Base-by-base conservation (phyloP, 1,139 yeast genomes). In the Hanseniaspora uvarum region DNA sequence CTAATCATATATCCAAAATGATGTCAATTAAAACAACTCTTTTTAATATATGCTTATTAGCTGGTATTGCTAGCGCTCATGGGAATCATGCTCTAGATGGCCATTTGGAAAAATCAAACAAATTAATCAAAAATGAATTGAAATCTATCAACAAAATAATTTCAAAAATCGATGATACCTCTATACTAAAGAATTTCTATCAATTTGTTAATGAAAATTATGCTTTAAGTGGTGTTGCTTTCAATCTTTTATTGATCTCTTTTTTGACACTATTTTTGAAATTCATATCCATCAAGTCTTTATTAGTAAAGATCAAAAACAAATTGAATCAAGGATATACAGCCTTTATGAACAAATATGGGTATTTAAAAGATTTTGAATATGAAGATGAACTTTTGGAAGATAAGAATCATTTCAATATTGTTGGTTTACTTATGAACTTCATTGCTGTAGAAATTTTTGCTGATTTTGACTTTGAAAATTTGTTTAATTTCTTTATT, bases 381-480 rank as follows among this genome's bases (percentile, higher is more conserved):
- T 19, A 33, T 12, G 53, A 50, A 6, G 53, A 50, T 30, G 44
- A 46, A 18, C 34, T 31, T 12, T 28, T 46, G 14, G 41, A 36
- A 19, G 46, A 34, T 14, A 28, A 40, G 14, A 43, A 33, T 10
- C 31, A 46, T 16, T 43, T 24, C 21, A 50, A 50, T 18, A 19
- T 37, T 6, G 33, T 50, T 6, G 53, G 53, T 1, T 30, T 37
- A 11, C 23, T 44, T 2, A 50, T 50, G 53, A 37, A 23, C 21
- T 28, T 33, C 14, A 28, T 50, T 7, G 44, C 43, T 30, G 30
- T 37, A 4, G 12, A 37, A 12, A 19, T 50, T 4, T 31, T 50
- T n/a, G 48, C 43, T 37, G 33, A 44, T 23, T 50, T 50, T 44
- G 48, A 50, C 24, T 50, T 50, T 50, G 53, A 50, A 26, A 50